Conservation (phyloP, 2,329 filamentous ascomycete genomes). For the Zarea fungicola region DNA sequence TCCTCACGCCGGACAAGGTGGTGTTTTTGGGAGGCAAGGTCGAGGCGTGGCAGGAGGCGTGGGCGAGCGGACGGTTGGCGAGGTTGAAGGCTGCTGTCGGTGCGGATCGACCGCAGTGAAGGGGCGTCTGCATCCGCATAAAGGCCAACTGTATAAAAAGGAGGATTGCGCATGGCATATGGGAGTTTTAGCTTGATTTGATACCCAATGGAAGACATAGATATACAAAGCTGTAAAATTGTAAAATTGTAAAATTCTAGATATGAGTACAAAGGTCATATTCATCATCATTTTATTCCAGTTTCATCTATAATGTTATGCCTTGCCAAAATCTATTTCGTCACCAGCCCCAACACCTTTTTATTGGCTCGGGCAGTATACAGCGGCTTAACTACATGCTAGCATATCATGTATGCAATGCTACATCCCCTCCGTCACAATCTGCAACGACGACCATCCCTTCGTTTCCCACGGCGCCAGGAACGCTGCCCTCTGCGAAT, state of each 20-base stretch:
- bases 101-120: constrained; percentile 19
- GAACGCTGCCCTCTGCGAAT: constrained; percentile 73
- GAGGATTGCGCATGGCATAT: constrained; percentile 2
- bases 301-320: too few species aligned
- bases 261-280: not conserved
- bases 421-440: constrained; percentile 20
- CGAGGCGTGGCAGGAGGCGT: constrained; percentile 71
- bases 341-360: not conserved
- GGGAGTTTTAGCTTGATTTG: not conserved
- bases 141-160: too few species aligned
- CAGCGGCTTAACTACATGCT: not conserved
- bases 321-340: not conserved
- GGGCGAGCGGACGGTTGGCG: constrained; percentile 66
- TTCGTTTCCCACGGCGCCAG: constrained; percentile 71
- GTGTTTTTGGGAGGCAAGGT: constrained; percentile 84
- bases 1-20: constrained; percentile 66
- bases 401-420: not conserved
- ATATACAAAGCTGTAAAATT: too few species aligned
- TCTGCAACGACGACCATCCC: constrained; percentile 58
- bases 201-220: not conserved
- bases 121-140: too few species aligned
- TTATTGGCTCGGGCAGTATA: too few species aligned
- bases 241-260: too few species aligned
- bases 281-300: too few species aligned
- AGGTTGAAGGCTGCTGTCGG: constrained; percentile 59